Evolutionary conservation across 768 basidiomycete species (phyloP), one percentile per base, ranked within the genome.

Genomic region (Hygrocybe coccinea): DNA sequence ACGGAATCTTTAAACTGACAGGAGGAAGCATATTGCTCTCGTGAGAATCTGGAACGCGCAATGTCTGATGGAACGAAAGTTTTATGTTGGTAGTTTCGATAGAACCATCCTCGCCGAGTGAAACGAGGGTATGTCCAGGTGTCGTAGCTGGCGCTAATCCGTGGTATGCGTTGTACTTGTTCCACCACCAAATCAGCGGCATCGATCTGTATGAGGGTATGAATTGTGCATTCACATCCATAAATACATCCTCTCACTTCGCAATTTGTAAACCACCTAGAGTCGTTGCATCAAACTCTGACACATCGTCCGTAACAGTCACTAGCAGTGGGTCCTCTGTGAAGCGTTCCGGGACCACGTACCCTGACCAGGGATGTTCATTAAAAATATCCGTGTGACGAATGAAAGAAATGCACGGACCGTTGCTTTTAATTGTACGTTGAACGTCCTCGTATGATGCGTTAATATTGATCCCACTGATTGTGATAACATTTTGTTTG

Each of bases 151-250:
- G 22, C 12, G 49, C 29, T 8, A 50, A 22, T 5, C 59, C 59
- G 46, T 62, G 61, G 25, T 62, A 60, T 38, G 50, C 59, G 17
- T 43, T 29, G 38, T 62, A 62, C 50, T 58, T 55, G 37, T 55
- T 53, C 47, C 44, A 55, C 61, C 61, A 62, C 50, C 52, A 56
- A 8, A 55, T n/a, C 36, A 62, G 43, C 5, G 59, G 57, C 21
- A 41, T 39, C 3, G 21, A 22, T n/a, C 57, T 55, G 50, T 25
- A n/a, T 11, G n/a, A 34, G 29, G 15, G 24, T 8, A 11, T 17
- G 25, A 50, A 6, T 2, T 14, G 5, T 6, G 6, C 49, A 17
- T 11, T 6, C 19, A 36, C 34, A 14, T 17, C n/a, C 12, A 33
- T 5, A 50, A 33, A 15, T 22, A 43, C n/a, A n/a, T n/a, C n/a